phyloP scores from a whole-genome alignment of 2,329 filamentous ascomycete genomes.

The Lachnellula arida region DNA sequence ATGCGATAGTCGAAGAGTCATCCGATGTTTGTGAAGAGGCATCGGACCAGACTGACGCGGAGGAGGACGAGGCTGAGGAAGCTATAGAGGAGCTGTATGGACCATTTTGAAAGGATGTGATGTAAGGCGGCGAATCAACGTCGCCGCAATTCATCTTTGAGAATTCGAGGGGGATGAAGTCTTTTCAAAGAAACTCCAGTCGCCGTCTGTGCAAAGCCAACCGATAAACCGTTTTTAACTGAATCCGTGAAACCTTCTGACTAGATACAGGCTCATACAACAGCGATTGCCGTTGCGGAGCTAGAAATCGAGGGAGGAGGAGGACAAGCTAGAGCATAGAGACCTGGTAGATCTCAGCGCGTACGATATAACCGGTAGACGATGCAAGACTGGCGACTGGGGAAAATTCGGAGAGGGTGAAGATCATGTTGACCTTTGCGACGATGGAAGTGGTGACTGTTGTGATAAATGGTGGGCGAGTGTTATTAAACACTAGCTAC shows the following conservation, averaged over 20 bases:
- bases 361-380: constrained; percentile 55
- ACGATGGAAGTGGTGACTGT: constrained; percentile 29
- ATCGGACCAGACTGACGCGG: constrained; percentile 74
- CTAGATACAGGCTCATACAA: constrained; percentile 37
- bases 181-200: constrained; percentile 43
- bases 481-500: constrained; percentile 22
- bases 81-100: constrained; percentile 68
- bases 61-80: constrained; percentile 71
- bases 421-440: constrained; percentile 49
- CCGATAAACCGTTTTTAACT: constrained; percentile 40
- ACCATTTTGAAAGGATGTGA: constrained; percentile 45
- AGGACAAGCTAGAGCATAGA: constrained; percentile 38
- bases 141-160: constrained; percentile 56
- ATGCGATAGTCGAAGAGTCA: constrained; percentile 60
- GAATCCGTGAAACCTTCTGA: constrained; percentile 39
- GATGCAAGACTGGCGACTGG: constrained; percentile 60
- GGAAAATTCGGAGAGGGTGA: constrained; percentile 46
- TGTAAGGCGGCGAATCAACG: constrained; percentile 49
- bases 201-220: constrained; percentile 50
- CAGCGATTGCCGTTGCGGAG: constrained; percentile 32
- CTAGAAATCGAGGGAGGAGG: constrained; percentile 40
- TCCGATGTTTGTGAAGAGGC: constrained; percentile 65
- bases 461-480: constrained; percentile 30
- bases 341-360: constrained; percentile 41
- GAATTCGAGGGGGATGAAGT: constrained; percentile 26